Base-by-base conservation (phyloP, 2,329 filamentous ascomycete genomes). In the Fusarium mundagurra region DNA sequence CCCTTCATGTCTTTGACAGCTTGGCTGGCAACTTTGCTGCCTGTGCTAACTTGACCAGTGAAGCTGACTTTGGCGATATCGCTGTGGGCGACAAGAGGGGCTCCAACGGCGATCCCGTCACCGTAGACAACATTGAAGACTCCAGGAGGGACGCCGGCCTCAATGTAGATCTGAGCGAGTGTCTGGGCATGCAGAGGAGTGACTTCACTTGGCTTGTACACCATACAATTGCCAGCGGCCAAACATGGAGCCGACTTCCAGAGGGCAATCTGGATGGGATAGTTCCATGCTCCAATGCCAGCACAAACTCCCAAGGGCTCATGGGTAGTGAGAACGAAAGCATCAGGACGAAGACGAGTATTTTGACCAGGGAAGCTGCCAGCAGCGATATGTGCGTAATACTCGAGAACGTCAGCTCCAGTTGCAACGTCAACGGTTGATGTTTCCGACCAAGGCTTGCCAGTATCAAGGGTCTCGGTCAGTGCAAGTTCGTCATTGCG, bases 261-360 rank as follows among this genome's bases (percentile, higher is more conserved):
- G 4, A 97, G 86, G 14, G 94, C 94, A 75, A 97, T 97, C 82
- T 97, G 94, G 73, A 97, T 93, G 18, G 94, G 94, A 80, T 97
- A 97, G 83, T 97, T 97, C 94, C 94, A 97, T 20, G 94, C 94
- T 63, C 94, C 94, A 75, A 97, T 97, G 65, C 93, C 94, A 20
- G 90, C 94, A 81, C 94, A 97, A 20, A 96, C 94, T 33, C 94
- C 94, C 24, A 97, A 85, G 10, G 94, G 88, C 76, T 94, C 92
- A 81, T 96, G 96, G 79, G 90, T 92, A 17, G 93, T 95, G 82
- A 95, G 94, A 43, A 96, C 90, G 89, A 92, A 95, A 8, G 94
- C 94, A 75, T 94, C 92, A 58, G 91, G 87, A 44, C 94, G 88
- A 47, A 97, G 86, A 64, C 91, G 90, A 54, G 92, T 91, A 27